Evolutionary conservation across 140 eudicot genomes (phyloP), one percentile per base, ranked within the genome.

Genomic region (Anethum foeniculum): DNA sequence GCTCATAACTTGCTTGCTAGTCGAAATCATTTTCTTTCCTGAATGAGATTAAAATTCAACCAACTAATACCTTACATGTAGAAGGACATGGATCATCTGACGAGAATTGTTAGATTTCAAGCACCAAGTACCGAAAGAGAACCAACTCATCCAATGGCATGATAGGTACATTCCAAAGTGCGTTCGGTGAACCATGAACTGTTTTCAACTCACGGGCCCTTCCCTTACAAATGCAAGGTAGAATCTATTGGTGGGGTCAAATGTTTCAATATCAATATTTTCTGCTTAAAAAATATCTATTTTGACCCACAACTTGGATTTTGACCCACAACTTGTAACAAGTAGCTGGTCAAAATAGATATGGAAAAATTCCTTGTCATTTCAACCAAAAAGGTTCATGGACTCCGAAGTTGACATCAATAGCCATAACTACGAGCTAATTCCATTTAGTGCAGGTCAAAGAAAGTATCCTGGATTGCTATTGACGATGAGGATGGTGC

Each of bases 401-500:
- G 68, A 60, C 68, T 60, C 69, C 16, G 34, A 60, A 60, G 34
- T 60, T 60, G 69, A 60, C 15, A 3, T 60, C 16, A 60, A 8
- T 2, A 30, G 69, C 34, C 69, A 60, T n/a, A 3, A n/a, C 28
- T 60, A 60, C 16, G 34, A 60, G 34, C 34, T 60, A 11, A 60
- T 60, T 60, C 69, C 69, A 60, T n/a, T 60, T 60, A 34, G 69
- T 8, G 69, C 69, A 60, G 69, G 34, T 60, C 69, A 30, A 60
- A 60, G 69, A 34, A 60, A 60, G 27, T 60, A 32, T 60, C 68
- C 32, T n/a, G 68, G 68, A 60, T 60, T 60, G 68, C 68, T 32
- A n/a, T 60, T 60, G 68, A 32, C 68, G 6, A 60, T 60, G 68
- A 60, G 68, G 32, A 60, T 60, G 68, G 68, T 60, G 32, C 68